Evolutionary conservation across 306 rosid species (phyloP), one percentile per base, ranked within the genome.

Genomic region (Spatholobus suberectus): DNA sequence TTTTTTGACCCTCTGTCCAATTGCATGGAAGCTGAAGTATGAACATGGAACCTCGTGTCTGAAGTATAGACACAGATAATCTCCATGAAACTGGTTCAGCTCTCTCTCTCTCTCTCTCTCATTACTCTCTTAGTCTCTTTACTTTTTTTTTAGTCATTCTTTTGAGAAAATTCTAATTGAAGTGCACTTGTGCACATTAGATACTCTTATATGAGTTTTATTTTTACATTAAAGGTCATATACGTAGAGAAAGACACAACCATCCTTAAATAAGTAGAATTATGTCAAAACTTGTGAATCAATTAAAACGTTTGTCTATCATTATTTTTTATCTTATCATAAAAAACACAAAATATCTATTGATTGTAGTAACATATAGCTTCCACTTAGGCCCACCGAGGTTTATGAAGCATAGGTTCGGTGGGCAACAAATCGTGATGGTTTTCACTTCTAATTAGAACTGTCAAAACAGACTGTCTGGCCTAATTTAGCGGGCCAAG

Each of bases 81-180:
- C 81, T 86, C 44, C 68, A 43, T 68, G 41, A 63, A 75, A 51
- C 85, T 52, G 87, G 87, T 86, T 80, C 73, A 51, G 24, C 71
- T 81, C 78, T 49, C 62, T 66, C 43, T 73, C 37, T 49, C 9
- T 24, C 70, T 65, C 55, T 12, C 9, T 24, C 70, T 65, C 55
- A 6, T 17, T 20, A 18, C 2, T n/a, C n/a, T n/a, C n/a, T 52
- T 18, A 6, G 21, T 27, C 18, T 14, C 69, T 41, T n/a, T 6
- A 20, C 27, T 0, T 14, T 17, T 14, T 17, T 61, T 8, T 49
- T n/a, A n/a, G 5, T n/a, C 41, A 43, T 17, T 26, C 35, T 29
- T 61, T 55, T 37, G 13, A 26, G 15, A 40, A 71, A 32, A 7
- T 49, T n/a, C 5, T 24, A 27, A 76, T 75, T 35, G 32, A 54